Base-by-base conservation (phyloP, 495 filamentous ascomycete genomes). In the Podospora didyma region DNA sequence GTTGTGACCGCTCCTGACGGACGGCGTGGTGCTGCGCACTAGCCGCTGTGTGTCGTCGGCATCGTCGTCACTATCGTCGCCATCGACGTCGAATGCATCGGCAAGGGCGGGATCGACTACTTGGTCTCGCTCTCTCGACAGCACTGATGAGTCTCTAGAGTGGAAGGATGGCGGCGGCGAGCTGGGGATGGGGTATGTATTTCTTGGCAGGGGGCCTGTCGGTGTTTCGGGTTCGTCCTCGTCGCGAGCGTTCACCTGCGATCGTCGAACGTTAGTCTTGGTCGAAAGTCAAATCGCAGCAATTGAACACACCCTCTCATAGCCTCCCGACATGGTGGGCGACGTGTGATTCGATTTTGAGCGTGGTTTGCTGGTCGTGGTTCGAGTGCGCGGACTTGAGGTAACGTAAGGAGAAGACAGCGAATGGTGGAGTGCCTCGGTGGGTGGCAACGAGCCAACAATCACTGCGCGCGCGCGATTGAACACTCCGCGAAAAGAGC, bases 151-250 rank as follows among this genome's bases (percentile, higher is more conserved):
- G 1, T 85, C 84, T 53, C 89, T 83, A 41, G 92, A 97, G 64
- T 82, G 90, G 70, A 97, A 98, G 10, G 95, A 97, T 20, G 95
- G 94, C 19, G 95, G 92, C 44, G 94, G 92, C 54, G 95, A 97
- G 65, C 79, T 84, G 21, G 92, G 89, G 51, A 87, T 83, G 24
- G 78, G 69, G 53, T 67, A 73, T 56, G 59, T 68, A 53, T 62
- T 68, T 54, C 59, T 70, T 55, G 67, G 63, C 53, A 60, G 60
- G 49, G 69, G 51, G 21, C 57, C 46, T 20, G 56, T 58, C 19
- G 77, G 75, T 41, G 72, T 67, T 35, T 75, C 68, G 54, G 69
- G 53, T 16, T 77, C 73, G 50, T 80, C 69, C 9, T 66, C 76
- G 59, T 79, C 77, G 37, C 72, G 75, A 61, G 71, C 73, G 54